Base-by-base conservation (phyloP, 345 rosid genomes). In the Eucalyptus marginata region DNA sequence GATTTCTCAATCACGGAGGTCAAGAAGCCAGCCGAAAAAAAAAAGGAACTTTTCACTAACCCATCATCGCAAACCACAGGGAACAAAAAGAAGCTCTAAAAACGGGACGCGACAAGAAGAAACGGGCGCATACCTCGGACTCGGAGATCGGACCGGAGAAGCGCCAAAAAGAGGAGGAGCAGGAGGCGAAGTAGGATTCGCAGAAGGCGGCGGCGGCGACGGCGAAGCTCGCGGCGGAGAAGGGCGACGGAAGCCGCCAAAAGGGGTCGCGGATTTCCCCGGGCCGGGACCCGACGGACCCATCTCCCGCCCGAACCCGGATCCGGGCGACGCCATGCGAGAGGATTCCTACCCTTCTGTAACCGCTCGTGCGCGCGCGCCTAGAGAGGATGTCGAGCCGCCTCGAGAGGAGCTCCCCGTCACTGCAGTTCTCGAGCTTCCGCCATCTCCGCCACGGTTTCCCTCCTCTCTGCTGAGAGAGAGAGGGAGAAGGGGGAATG, bases 291-390 rank as follows among this genome's bases (percentile, higher is more conserved):
- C 84, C 84, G 81, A 13, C 4, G 97, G 97, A 15, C 96, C 96
- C 13, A 95, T 92, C 2, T 89, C 47, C 89, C 80, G 93, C 80
- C 95, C 93, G 86, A 95, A 95, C 36, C 94, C 94, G 17, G 90
- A 44, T 54, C 40, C 84, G 25, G 84, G 47, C 4, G 46, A 6
- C 84, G 84, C 84, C 84, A 76, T 76, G 84, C 43, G 27, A 40
- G 84, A 76, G 29, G 43, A 20, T 76, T 13, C 76, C 84, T 6
- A 40, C 27, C 47, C 84, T 76, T 36, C 46, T 8, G 56, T 17
- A 20, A 20, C 27, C 10, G 27, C 27, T 36, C 47, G 83, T 1
- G 83, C 43, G 10, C 14, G 25, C 1, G 46, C 83, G 47, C 7
- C 44, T 25, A 20, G 83, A 17, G 44, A 44, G 43, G 84, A 22